Evolutionary conservation across 805 yeast species (phyloP).

Genomic region (Lachancea dasiensis): DNA sequence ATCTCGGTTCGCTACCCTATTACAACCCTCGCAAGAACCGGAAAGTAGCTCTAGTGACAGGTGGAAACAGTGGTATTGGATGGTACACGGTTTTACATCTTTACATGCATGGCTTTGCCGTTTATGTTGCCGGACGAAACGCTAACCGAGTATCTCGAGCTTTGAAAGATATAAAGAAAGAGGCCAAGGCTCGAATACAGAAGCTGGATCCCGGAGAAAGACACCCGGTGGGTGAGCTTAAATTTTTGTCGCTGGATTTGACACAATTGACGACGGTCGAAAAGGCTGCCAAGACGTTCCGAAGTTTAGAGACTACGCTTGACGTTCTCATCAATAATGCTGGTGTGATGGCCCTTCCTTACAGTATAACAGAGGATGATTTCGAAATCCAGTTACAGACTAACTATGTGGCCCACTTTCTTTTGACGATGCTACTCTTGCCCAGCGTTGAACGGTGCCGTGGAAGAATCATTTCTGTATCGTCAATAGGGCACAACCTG

Average conservation of each 20-base stretch:
- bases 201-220: conserved; percentile 14
- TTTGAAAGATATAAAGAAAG: conserved; percentile 46
- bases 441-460: conserved; percentile 42
- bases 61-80: conserved; percentile 80
- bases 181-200: conserved; percentile 37
- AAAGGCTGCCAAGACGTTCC: conserved; percentile 43
- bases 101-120: conserved; percentile 69
- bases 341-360: conserved; percentile 76
- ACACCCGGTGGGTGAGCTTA: conserved; percentile 27
- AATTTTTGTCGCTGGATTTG: conserved; percentile 51
- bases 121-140: conserved; percentile 71
- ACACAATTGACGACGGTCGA: conserved; percentile 42
- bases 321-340: conserved; percentile 72
- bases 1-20: conserved; percentile 55
- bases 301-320: conserved; percentile 41
- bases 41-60: conserved; percentile 67
- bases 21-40: conserved; percentile 48
- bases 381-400: conserved; percentile 79
- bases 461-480: conserved; percentile 51
- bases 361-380: conserved; percentile 53
- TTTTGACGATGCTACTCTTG: conserved; percentile 56
- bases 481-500: conserved; percentile 60
- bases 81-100: conserved; percentile 69
- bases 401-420: conserved; percentile 68
- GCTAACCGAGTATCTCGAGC: conserved; percentile 50